phyloP scores from a whole-genome alignment of 2,329 filamentous ascomycete species.

The Pseudogymnoascus sp. region DNA sequence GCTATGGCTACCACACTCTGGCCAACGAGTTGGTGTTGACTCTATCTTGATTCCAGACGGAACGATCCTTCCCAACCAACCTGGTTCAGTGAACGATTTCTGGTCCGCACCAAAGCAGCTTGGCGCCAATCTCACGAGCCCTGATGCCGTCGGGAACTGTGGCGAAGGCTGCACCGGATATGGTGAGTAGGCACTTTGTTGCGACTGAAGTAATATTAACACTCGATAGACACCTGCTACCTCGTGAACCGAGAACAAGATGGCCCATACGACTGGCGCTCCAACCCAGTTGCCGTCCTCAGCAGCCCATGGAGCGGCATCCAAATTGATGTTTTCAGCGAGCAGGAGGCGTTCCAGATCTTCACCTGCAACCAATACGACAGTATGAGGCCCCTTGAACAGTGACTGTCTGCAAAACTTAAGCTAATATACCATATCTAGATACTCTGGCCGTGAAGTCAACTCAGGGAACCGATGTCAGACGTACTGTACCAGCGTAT shows the following conservation, averaged over 20 bases:
- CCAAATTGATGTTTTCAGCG: constrained; percentile 68
- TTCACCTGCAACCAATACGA: constrained; percentile 77
- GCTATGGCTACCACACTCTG: constrained; percentile 63
- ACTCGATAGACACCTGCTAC: constrained; percentile 53
- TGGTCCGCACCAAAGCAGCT: constrained; percentile 76
- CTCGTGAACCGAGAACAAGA: constrained; percentile 54
- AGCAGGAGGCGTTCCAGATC: constrained; percentile 82
- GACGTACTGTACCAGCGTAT: constrained; percentile 61
- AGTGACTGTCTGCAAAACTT: constrained; percentile 28
- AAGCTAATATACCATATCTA: constrained; percentile 19
- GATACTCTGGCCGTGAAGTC: constrained; percentile 55
- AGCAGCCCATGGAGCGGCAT: constrained; percentile 74
- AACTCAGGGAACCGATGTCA: constrained; percentile 55
- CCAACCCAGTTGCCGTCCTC: constrained; percentile 55
- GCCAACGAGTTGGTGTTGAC: constrained; percentile 60
- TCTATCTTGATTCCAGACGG: constrained; percentile 68
- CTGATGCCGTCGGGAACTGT: constrained; percentile 63
- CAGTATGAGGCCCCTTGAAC: constrained; percentile 38
- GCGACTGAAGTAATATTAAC: constrained; percentile 9
- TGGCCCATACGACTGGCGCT: constrained; percentile 56
- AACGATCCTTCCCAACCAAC: constrained; percentile 60
- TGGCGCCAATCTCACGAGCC: constrained; percentile 57
- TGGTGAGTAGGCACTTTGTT: constrained; percentile 42
- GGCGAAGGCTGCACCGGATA: constrained; percentile 78
- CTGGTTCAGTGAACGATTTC: constrained; percentile 67